Evolutionary conservation across 148 eudicot species (phyloP), one percentile per base, ranked within the genome.

Genomic region (Rhododendron ferrugineum): DNA sequence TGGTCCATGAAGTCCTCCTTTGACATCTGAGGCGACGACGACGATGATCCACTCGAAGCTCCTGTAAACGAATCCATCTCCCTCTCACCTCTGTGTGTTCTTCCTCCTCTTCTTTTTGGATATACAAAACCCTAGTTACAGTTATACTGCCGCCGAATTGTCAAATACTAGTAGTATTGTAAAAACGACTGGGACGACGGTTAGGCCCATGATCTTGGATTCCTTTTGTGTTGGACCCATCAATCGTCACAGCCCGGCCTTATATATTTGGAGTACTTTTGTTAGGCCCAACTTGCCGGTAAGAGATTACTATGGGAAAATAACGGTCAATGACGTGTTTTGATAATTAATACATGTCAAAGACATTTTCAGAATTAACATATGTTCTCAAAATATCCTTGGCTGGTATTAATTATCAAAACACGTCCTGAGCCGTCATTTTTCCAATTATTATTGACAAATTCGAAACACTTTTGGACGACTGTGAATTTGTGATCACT

Each of bases 1-100:
- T 92, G 93, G 52, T 83, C 87, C 93, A 92, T 93, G 62, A 94
- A 75, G 16, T 90, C 91, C 30, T 87, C 92, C 0, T 91, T 36
- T 13, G 85, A 84, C 16, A 91, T 75, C 11, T 88, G 87, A 6
- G 92, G 64, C 36, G 92, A 88, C 23, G 90, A 87, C 11, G 36
- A 68, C 1, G 73, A 68, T 1, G 73, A 68, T 26, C 90, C 89
- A 50, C 79, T 47, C 37, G 91, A 42, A 22, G 93, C 85, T 3
- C 92, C 86, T 4, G 94, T 89, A 56, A 87, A 90, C 0, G 92
- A 87, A 89, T 91, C 93, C 93, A 91, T 91, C 2, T 4, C 50
- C 76, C 73, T 74, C 52, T 76, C 50, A 10, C 32, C 13, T 18
- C 73, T 68, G 34, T 47, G 34, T 78, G 15, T 11, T 78, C 46